Evolutionary conservation across 2,329 filamentous ascomycete species (phyloP), one percentile per base, ranked within the genome.

Genomic region (Zymoseptoria crescenta): DNA sequence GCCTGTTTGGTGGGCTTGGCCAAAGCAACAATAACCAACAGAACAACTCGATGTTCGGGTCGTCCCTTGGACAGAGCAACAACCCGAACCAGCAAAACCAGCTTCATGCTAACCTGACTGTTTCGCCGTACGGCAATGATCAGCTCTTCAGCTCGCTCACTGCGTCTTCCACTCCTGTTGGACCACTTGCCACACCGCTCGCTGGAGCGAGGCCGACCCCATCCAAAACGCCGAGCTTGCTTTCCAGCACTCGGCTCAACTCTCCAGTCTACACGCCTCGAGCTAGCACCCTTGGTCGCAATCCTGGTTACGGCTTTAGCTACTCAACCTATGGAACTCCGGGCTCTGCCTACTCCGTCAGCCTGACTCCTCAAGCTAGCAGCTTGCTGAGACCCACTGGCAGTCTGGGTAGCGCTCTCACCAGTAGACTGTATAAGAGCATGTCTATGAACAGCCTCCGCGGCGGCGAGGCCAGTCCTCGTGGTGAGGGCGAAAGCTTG

Each of bases 281-380:
- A 56, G 64, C 63, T 19, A 66, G 68, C 54, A 64, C 65, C 9
- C 29, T 69, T 29, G 67, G 68, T n/a, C 60, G 68, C 24, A 63
- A 57, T 21, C 62, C 56, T 52, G 91, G 90, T 4, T 96, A 90
- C 70, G 93, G 93, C 2, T 96, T 96, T 73, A 91, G 88, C 1
- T 96, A 96, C 75, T 96, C 91, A 64, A 91, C 87, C 2, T 96
- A 96, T 68, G 91, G 90, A 51, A 92, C 88, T 1, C 91, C 93
- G 5, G 85, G 80, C 41, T 72, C 70, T 28, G 67, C 67, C 4
- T 70, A 60, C 57, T 68, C 65, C 21, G 62, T 63, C 45, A 90
- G 87, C 72, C 88, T 88, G 6, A 88, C 89, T 4, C 85, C 83
- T 45, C 81, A 80, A 19, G 83, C 84, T 24, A 84, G 84, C 69